Evolutionary conservation across 306 rosid species (phyloP), one percentile per base, ranked within the genome.

Genomic region (Sicyos edulis): DNA sequence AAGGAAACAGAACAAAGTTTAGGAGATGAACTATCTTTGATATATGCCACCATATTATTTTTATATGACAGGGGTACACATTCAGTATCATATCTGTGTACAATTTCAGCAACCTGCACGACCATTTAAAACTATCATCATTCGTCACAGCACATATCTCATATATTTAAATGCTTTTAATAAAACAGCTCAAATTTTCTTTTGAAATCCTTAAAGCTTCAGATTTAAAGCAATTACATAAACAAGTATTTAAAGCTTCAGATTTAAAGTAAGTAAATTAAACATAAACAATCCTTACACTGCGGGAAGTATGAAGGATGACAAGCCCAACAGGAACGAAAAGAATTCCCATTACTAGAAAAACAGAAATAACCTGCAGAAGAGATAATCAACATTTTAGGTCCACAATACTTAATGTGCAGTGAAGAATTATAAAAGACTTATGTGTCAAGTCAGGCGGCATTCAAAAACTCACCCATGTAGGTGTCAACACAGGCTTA

Each of bases 401-500:
- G 10, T 67, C 56, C 37, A 67, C 14, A 21, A 12, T 67, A 67
- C 7, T 60, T 59, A 11, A 60, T 45, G 49, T 5, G 26, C 21
- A 61, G 6, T 16, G 24, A 24, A 6, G 34, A 9, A 61, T 64
- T 71, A 73, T 10, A 40, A 61, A 86, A 76, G 56, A 83, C 49
- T 77, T 19, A 57, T 54, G 57, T 13, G 64, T 50, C 54, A 44
- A 55, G 40, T 34, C 22, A 26, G 70, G 37, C 19, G 29, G 51
- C 26, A 59, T 71, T 70, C 64, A 82, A 80, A 77, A 81, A 86
- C 90, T 87, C 78, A 88, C 98, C 83, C 89, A 80, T 81, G 81
- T 79, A 60, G 96, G 98, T 65, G 96, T 92, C 55, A 92, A 96
- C 69, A 88, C 89, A 22, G 96, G 96, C 78, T 87, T 90, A 83